Evolutionary conservation across 805 yeast species (phyloP).

Genomic region (Priceomyces melissophilus): DNA sequence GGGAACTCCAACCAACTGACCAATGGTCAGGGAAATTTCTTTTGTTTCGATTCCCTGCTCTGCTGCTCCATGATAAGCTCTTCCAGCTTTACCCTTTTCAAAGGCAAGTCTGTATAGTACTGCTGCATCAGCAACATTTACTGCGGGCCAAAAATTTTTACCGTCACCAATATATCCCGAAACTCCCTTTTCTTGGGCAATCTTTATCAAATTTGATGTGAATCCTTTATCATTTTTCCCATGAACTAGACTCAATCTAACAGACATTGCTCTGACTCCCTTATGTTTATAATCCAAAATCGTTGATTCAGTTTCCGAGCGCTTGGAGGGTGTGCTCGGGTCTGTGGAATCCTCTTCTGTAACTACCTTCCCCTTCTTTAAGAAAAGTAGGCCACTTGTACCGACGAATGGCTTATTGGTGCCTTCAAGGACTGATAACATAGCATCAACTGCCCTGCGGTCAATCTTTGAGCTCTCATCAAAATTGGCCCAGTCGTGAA

Average conservation of each 20-base stretch:
- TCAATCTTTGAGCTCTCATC: constrained; percentile 16
- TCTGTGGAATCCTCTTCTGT: neutral
- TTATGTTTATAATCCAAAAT: constrained; percentile 11
- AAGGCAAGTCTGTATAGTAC: constrained; percentile 12
- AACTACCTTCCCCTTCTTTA: neutral
- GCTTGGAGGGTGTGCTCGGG: neutral
- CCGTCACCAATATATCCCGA: constrained; percentile 35
- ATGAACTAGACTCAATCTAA: constrained; percentile 33
- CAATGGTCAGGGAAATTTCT: constrained; percentile 22
- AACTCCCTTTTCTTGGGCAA: constrained; percentile 26
- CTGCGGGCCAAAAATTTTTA: constrained; percentile 26
- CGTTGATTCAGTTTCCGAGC: constrained; percentile 9
- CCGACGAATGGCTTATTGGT: constrained; percentile 22
- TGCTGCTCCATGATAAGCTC: constrained; percentile 5
- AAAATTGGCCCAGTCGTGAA: constrained; percentile 22
- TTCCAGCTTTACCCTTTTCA: constrained; percentile 6
- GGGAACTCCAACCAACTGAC: constrained; percentile 12
- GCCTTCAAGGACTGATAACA: constrained; percentile 22
- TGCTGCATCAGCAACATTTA: constrained; percentile 31
- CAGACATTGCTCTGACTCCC: constrained; percentile 18
- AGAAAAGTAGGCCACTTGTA: neutral
- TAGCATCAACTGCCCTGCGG: constrained; percentile 16
- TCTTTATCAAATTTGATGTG: constrained; percentile 14
- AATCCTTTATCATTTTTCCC: constrained; percentile 27
- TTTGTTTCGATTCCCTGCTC: constrained; percentile 11